Base-by-base conservation (phyloP, 176 grass and related monocot species). In the Calamus simplicifolius region DNA sequence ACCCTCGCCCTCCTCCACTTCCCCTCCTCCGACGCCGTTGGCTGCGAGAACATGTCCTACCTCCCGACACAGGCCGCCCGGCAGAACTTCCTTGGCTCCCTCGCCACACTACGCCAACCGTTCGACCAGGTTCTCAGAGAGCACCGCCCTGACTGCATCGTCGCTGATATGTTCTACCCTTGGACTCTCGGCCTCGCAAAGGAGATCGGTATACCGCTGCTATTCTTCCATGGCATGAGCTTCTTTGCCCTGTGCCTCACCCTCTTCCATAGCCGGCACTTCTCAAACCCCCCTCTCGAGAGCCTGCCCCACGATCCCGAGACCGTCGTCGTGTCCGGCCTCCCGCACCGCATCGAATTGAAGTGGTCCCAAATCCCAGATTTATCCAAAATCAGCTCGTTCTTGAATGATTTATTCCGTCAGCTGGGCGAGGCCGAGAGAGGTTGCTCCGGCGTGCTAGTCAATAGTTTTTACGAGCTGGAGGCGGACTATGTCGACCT, bases 241-340 rank as follows among this genome's bases (percentile, higher is more conserved):
- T 31, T 54, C 17, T 55, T 67, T 51, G 27, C 64, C 3, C 66
- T 57, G 0, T 56, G 29, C 52, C 64, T 55, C 1, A 31, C 50
- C 50, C 51, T 15, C 19, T 1, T 2, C 18, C 19, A 1, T 8
- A 18, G 49, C 52, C 3, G 16, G 5, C 29, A 5, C 12, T 6
- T 1, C 17, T 18, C 35, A 43, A 13, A 57, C 4, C 0, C 52
- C 51, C 25, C 27, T 16, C 4, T 28, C 1, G 57, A 59, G 35
- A 13, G 35, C 16, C 57, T 49, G 6, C 35, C 61, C 8, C 8
- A 43, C 1, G 35, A 43, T 19, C 10, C 29, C 5, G 53, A 69
- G 17, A 56, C 66, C 29, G 19, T 48, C 52, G 19, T 69, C 52
- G 16, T 69, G 17, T 18, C 28, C 66, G 66, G 66, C 29, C 66